Evolutionary conservation across 441 rosid genomes (phyloP), one percentile per base, ranked within the genome.

Genomic region (Erodium moschatum): DNA sequence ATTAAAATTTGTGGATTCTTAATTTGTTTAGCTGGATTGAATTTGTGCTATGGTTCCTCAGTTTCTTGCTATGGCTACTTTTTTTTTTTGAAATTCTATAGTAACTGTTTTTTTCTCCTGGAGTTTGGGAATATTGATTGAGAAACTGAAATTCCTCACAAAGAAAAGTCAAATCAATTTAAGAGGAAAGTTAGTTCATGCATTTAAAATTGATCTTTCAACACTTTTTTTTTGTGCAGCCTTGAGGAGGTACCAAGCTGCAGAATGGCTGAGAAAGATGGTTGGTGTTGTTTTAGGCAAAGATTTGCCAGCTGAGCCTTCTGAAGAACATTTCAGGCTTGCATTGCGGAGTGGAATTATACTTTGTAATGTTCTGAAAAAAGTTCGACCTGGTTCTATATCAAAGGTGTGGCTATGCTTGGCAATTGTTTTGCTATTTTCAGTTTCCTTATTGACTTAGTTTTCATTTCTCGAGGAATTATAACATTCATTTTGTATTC

Each of bases 281-380:
- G 72, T 78, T 9, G 90, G 90, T 71, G 86, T 83, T 72, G 83
- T 82, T 29, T 69, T 69, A 1, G 88, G 86, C 68, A 87, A 84
- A 79, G 92, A 87, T 69, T 84, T 87, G 40, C 92, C 88, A 0
- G 85, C 81, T 0, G 83, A 85, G 70, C 92, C 92, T 67, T 79
- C 85, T 35, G 92, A 87, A 74, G 90, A 84, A 73, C 90, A 85
- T 20, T 87, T 87, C 69, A 81, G 88, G 85, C 87, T 85, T 64
- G 90, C 78, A 5, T 75, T 87, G 71, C 81, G 92, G 44, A 85
- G 92, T 58, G 92, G 92, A 21, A 85, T 83, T 35, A 75, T 85
- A 0, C 87, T 87, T 70, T 87, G 92, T 64, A 82, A 78, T 72
- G 90, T 75, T 72, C 85, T 87, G 67, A 87, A 87, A 78, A 87